Conservation (phyloP, 768 basidiomycete genomes). For the Boletellus ananiceps region DNA sequence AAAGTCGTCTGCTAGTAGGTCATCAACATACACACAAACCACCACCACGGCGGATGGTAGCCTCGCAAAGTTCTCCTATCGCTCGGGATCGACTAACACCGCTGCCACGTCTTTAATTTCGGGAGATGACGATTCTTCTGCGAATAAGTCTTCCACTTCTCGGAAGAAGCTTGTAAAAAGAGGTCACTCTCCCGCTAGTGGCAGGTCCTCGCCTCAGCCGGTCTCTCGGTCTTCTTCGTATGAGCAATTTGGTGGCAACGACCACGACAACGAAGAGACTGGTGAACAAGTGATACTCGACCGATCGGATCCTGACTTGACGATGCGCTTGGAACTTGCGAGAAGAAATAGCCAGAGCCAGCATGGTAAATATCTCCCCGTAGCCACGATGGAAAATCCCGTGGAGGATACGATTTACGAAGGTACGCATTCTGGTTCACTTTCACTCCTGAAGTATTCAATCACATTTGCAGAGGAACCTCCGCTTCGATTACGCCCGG, state of each 20-base stretch:
- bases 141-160: constrained; percentile 41
- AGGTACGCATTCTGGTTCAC: constrained; percentile 40
- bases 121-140: constrained; percentile 57
- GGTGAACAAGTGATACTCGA: constrained; percentile 44
- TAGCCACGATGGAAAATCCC: constrained; percentile 41
- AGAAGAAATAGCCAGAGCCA: constrained; percentile 81
- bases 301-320: constrained; percentile 71
- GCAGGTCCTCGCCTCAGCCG: constrained; percentile 34
- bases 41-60: constrained; percentile 65
- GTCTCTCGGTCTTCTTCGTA: constrained; percentile 42
- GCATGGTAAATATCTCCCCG: constrained; percentile 41
- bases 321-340: constrained; percentile 75
- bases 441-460: constrained; percentile 5
- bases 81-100: constrained; percentile 62
- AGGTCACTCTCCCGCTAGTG: constrained; percentile 40
- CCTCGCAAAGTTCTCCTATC: constrained; percentile 65
- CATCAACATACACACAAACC: constrained; percentile 69
- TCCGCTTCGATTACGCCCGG: constrained; percentile 49
- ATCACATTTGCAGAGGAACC: constrained; percentile 47
- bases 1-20: constrained; percentile 67
- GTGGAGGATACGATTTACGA: constrained; percentile 73
- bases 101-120: constrained; percentile 58
- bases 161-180: constrained; percentile 45
- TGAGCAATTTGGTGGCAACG: constrained; percentile 36
- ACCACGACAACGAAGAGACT: constrained; percentile 45